Evolutionary conservation across 495 filamentous ascomycete genomes (phyloP), one percentile per base, ranked within the genome.

Genomic region (Pyronema domesticum): DNA sequence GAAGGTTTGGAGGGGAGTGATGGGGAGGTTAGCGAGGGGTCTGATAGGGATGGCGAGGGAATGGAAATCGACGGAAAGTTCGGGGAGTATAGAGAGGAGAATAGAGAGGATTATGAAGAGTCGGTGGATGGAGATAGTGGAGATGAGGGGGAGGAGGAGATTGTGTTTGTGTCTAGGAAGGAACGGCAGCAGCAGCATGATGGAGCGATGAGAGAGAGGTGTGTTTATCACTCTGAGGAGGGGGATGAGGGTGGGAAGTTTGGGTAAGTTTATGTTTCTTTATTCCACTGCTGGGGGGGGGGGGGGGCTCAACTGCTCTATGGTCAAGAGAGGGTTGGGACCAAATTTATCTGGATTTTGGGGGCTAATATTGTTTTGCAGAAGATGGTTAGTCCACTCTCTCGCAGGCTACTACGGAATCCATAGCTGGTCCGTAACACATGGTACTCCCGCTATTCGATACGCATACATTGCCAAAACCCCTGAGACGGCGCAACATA

Each of bases 341-440:
- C n/a, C n/a, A n/a, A n/a, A n/a, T n/a, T n/a, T n/a, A n/a, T n/a
- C n/a, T 40, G 7, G 37, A 40, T 7, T 11, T 46, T 62, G 10
- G 10, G 17, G 44, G 44, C 44, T 46, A 46, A 46, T 46, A 15
- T 7, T 13, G 47, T 18, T 10, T n/a, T n/a, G n/a, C n/a, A n/a
- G n/a, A n/a, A n/a, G n/a, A n/a, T 98, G 86, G 85, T 77, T 98
- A 53, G 87, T 95, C 4, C 88, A 98, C 69, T 82, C 80, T 47
- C 86, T 98, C 58, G 93, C 86, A 17, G 73, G 80, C 6, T 96
- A 98, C 67, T 98, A 98, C 67, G 89, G 87, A 34, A 73, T 98
- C 54, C 78, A 78, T 47, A 89, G 86, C 42, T 88, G 83, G 74
- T 86, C 82, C 1, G 76, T 89, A 61, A 85, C 85, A 0, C 74